Base-by-base conservation (phyloP, 1,284 basidiomycete species). In the Macrocystidia cucumis region DNA sequence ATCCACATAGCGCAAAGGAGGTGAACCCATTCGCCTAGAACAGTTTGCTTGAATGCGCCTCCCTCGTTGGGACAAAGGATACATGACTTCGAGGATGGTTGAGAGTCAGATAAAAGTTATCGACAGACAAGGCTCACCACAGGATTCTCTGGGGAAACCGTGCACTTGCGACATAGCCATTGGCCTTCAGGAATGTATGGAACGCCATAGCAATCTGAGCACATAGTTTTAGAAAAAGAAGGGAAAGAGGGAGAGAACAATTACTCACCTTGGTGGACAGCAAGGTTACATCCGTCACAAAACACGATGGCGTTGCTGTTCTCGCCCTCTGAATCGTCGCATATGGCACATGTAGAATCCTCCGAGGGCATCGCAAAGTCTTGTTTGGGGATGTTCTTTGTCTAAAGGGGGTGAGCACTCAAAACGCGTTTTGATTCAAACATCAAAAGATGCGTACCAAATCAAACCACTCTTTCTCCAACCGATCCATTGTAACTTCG, bases 151-250 rank as follows among this genome's bases (percentile, higher is more conserved):
- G 96, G 96, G 1, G 91, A 96, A 12, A 98, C 92, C 1, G 92
- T 98, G 55, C 96, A 99, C 59, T 98, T 98, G 36, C 96, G 71
- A 58, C 96, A 98, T 20, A 98, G 75, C 96, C 96, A 99, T 60
- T 99, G 95, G 1, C 96, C 96, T 62, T 99, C 96, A 0, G 96
- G 96, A 43, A 99, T 98, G 55, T 98, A 99, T 2, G 96, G 96
- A 3, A 99, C 91, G 21, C 96, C 96, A 56, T 99, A 99, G 54
- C 96, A 99, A 57, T 98, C 95, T 93, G 32, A 3, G 14, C 34
- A 19, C 11, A 17, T 26, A 20, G 13, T 30, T 18, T n/a, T 30
- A 18, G 29, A 30, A 13, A 17, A 26, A 11, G 11, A 9, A 36
- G 23, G 17, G 31, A 18, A 13, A 19, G 5, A 33, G 35, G n/a